Percentiles rank a stretch among this genome's conserved stretches.
Evolutionary conservation across 1,139 yeast genomes (phyloP).

Genomic region (Kurtzmaniella quercitrusa): DNA sequence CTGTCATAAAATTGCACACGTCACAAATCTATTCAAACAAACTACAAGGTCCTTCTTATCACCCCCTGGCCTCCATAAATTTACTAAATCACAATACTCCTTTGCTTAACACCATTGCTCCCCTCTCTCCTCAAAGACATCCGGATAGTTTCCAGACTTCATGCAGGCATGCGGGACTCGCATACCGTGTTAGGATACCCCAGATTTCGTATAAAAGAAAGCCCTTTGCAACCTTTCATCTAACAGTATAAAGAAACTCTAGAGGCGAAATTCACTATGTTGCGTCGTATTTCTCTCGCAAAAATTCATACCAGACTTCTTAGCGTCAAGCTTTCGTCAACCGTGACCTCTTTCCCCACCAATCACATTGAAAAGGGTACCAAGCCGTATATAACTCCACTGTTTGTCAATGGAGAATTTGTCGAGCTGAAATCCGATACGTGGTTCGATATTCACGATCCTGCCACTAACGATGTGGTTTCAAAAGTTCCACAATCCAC

Average conservation of each 20-base stretch:
- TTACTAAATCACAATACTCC: no score
- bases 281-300: constrained; percentile 6
- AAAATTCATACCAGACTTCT: constrained; percentile 12
- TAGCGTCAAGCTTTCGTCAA: constrained; percentile 27
- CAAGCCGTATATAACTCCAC: constrained; percentile 50
- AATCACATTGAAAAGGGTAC: constrained; percentile 38
- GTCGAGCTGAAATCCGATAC: constrained; percentile 50
- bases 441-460: constrained; percentile 75
- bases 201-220: neutral
- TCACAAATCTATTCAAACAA: no score
- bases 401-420: constrained; percentile 56
- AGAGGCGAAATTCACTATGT: neutral
- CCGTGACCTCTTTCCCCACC: constrained; percentile 39
- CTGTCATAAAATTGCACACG: no score
- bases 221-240: neutral
- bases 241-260: neutral
- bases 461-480: constrained; percentile 67
- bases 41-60: no score
- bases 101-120: neutral
- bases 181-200: constrained; percentile 2
- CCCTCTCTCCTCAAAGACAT: neutral
- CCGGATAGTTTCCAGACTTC: neutral
- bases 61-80: no score
- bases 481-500: constrained; percentile 73
- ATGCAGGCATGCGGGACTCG: constrained; percentile 2